These are phyloP conservation scores for Solanum aculeatissimum DNA, from an alignment of 305 asterid species.

Conservation along the genomic window DNA sequence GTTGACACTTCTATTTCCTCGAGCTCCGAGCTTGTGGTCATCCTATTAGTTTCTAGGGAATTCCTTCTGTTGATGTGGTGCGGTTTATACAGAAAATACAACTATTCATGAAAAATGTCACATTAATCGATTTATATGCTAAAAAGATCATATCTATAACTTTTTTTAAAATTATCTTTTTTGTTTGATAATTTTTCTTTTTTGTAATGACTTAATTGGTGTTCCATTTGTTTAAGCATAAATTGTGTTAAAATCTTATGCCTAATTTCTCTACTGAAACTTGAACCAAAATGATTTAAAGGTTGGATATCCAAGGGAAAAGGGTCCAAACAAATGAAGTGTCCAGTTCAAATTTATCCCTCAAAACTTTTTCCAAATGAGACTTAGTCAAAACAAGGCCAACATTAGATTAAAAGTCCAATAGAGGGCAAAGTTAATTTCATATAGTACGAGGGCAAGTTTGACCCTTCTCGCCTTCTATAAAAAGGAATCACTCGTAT, in stretches of 20 bases:
- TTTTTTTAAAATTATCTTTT: no score
- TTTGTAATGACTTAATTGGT: no score
- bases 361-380: no score
- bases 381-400: background rate
- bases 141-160: no score
- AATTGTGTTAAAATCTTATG: background rate
- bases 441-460: background rate
- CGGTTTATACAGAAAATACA: no score
- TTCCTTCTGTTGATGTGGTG: no score
- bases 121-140: no score
- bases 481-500: background rate
- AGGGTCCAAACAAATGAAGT: background rate
- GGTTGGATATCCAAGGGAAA: background rate
- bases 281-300: background rate
- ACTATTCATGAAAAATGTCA: no score
- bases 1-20: background rate
- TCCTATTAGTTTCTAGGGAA: background rate
- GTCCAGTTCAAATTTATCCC: no score
- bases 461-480: background rate
- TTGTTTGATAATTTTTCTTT: no score
- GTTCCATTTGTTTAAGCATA: no score
- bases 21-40: background rate
- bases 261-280: background rate
- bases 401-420: background rate
- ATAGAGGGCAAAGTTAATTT: background rate